Conservation (phyloP, 305 asterid genomes). For the Fraxinus dipetala region DNA sequence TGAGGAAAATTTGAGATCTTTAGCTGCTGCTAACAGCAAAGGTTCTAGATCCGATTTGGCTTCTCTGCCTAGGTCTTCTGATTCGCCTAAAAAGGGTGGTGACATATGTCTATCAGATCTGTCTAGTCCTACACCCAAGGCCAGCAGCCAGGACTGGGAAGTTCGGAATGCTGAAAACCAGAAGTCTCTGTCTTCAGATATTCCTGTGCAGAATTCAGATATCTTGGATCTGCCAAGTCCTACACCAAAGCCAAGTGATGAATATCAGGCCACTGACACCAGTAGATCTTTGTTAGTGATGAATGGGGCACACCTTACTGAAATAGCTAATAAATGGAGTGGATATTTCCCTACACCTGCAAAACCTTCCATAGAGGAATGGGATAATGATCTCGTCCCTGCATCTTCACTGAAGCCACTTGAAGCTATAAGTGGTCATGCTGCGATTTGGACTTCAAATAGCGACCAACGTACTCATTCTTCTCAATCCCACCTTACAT, state of each 20-base stretch:
- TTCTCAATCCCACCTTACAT: conserved; percentile 38
- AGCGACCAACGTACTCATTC: conserved; percentile 30
- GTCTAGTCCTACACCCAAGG: conserved; percentile 50
- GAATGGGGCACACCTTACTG: conserved; percentile 47
- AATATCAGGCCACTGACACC: conserved; percentile 37
- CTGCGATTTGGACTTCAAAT: conserved; percentile 30
- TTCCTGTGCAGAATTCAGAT: conserved; percentile 34
- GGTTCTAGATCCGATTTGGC: conserved; percentile 34
- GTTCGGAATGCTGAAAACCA: conserved; percentile 40
- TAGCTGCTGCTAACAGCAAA: conserved; percentile 33
- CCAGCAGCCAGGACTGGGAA: conserved; percentile 24
- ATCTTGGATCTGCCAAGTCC: conserved; percentile 56
- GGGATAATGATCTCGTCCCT: conserved; percentile 44
- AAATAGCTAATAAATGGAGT: conserved; percentile 59
- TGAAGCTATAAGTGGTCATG: conserved; percentile 36
- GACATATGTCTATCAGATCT: conserved; percentile 32
- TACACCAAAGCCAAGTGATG: conserved; percentile 42
- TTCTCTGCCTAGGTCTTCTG: conserved; percentile 31
- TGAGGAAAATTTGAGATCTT: conserved; percentile 41
- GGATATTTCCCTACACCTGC: conserved; percentile 57
- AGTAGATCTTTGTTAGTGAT: conserved; percentile 35
- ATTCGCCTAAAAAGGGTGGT: conserved; percentile 32
- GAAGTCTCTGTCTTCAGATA: conserved; percentile 34
- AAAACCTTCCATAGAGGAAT: conserved; percentile 47
- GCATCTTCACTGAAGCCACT: conserved; percentile 38